Conservation (phyloP, 2,329 filamentous ascomycete species). For the Microsporum audouinii region DNA sequence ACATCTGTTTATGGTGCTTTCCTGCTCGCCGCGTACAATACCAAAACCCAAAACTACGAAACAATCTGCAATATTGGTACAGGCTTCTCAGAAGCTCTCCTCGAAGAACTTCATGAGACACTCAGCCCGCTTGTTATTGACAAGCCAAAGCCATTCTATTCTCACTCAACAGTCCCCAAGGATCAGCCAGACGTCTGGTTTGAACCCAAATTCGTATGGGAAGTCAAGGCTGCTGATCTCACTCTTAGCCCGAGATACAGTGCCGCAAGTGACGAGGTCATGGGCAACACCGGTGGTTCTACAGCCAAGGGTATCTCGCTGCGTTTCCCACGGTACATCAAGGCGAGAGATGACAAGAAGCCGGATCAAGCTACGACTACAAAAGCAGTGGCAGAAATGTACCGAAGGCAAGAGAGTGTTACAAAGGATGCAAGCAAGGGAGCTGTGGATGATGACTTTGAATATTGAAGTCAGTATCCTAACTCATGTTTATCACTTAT, state of each 20-base stretch:
- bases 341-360: constrained; percentile 89
- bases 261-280: constrained; percentile 71
- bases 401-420: constrained; percentile 84
- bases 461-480: constrained; percentile 54
- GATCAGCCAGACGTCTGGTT: constrained; percentile 99
- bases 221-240: constrained; percentile 92
- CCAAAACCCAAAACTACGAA: constrained; percentile 69
- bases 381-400: constrained; percentile 90
- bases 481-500: not conserved
- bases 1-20: constrained; percentile 94
- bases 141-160: constrained; percentile 85
- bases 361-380: constrained; percentile 77
- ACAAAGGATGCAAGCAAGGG: constrained; percentile 74
- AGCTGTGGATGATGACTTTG: constrained; percentile 92
- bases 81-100: constrained; percentile 84
- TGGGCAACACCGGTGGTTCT: constrained; percentile 54
- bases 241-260: constrained; percentile 88
- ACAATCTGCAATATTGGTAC: constrained; percentile 98
- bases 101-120: constrained; percentile 71
- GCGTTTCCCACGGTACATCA: constrained; percentile 87
- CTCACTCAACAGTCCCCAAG: constrained; percentile 69
- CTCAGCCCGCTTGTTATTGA: constrained; percentile 74
- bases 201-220: constrained; percentile 89
- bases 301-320: constrained; percentile 71
- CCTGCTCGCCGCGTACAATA: constrained; percentile 86